A percentile compares a stretch with the other conserved stretches of the same genome.
Conservation (phyloP, 352 stramenopile genomes). For the Pythium utonaiense region DNA sequence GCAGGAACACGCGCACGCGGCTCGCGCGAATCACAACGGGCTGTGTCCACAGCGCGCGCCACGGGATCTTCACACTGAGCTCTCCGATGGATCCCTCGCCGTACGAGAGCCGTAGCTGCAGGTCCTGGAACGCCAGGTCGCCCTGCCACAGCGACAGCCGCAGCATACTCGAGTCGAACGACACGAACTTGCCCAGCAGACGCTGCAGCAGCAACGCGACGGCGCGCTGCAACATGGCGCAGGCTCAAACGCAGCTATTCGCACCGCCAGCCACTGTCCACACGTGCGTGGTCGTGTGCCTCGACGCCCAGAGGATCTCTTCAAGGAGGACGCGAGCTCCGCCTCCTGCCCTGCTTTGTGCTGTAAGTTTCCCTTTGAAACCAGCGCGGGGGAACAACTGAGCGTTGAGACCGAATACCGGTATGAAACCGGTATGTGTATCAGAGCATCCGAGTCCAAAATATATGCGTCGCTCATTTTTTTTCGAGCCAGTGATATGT, state of each 20-base stretch:
- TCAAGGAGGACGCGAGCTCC: background rate
- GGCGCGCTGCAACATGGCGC: constrained; percentile 72
- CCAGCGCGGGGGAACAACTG: constrained; percentile 11
- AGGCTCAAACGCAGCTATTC: background rate
- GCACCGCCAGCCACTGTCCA: background rate
- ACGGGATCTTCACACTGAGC: constrained; percentile 82
- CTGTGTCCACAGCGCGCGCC: constrained; percentile 81
- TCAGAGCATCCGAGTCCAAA: background rate
- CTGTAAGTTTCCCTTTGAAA: constrained; percentile 21
- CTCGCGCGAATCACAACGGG: constrained; percentile 75
- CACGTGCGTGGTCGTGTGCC: background rate
- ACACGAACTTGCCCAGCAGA: constrained; percentile 86
- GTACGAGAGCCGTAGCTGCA: constrained; percentile 77
- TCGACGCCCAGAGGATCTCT: background rate
- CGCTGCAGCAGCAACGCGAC: constrained; percentile 83
- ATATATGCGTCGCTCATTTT: too few relatives aligned
- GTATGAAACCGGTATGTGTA: constrained; percentile 4
- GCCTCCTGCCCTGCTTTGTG: background rate
- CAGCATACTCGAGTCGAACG: constrained; percentile 83
- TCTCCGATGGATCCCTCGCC: constrained; percentile 73
- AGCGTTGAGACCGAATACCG: constrained; percentile 10
- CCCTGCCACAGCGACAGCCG: constrained; percentile 83
- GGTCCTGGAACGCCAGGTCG: constrained; percentile 78
- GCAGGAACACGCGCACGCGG: constrained; percentile 63
- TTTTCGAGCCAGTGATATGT: background rate